These are phyloP conservation scores for Hansenula sp. DNA, from an alignment of 1,139 yeast species.

Conservation along the genomic window DNA sequence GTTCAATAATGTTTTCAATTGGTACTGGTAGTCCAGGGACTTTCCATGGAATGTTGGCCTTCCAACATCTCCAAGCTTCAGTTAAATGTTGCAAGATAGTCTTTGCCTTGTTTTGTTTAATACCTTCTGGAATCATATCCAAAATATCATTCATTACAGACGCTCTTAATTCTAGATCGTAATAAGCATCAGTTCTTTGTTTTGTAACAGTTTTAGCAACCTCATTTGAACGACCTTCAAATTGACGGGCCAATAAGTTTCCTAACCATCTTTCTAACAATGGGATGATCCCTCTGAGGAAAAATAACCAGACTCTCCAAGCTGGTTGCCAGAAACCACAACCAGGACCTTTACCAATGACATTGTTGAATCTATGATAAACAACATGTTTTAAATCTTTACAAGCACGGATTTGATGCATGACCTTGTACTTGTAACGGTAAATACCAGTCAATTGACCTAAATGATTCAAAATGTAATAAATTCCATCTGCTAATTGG, in stretches of 20 bases:
- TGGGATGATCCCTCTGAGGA: slow-evolving; percentile 91
- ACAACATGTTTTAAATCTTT: slow-evolving; percentile 92
- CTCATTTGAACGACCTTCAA: slow-evolving; percentile 94
- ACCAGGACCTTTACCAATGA: slow-evolving; percentile 96
- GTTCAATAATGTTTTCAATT: slow-evolving; percentile 75
- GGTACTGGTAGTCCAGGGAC: slow-evolving; percentile 97
- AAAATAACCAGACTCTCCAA: slow-evolving; percentile 95
- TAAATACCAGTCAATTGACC: slow-evolving; percentile 97
- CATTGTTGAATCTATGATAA: slow-evolving; percentile 73
- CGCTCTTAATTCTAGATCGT: slow-evolving; percentile 88
- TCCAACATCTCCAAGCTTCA: slow-evolving; percentile 99
- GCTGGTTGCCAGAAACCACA: slow-evolving; percentile 99
- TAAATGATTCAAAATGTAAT: slow-evolving; percentile 84
- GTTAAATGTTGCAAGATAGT: slow-evolving; percentile 89
- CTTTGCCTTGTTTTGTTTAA: slow-evolving; percentile 82
- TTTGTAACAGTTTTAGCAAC: slow-evolving; percentile 92
- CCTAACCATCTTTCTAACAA: slow-evolving; percentile 93
- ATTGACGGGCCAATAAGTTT: slow-evolving; percentile 85
- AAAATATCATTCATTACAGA: slow-evolving; percentile 94
- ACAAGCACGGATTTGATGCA: slow-evolving; percentile 97
- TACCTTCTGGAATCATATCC: slow-evolving; percentile 96
- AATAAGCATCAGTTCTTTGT: slow-evolving; percentile 92
- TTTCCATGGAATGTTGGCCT: slow-evolving; percentile 97
- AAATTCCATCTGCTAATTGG: slow-evolving; percentile 91
- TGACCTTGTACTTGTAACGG: slow-evolving; percentile 93